A percentile compares a stretch with the other conserved stretches of the same genome.
Conservation (phyloP, 1,139 yeast genomes). For the Lodderomyces oxycetoniae region DNA sequence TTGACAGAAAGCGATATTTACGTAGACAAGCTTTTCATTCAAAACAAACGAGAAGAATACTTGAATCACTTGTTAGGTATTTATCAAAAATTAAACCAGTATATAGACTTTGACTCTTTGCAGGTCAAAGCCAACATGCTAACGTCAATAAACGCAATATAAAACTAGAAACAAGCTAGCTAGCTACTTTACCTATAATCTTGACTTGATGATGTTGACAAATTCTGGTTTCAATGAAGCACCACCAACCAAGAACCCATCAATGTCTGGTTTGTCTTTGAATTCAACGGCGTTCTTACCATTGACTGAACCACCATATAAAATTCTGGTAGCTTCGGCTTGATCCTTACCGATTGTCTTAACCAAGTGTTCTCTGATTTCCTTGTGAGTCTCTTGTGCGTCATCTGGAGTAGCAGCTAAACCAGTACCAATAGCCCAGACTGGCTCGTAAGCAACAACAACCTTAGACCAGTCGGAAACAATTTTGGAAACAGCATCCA, state of each 20-base stretch:
- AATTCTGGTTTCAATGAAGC: constrained; percentile 98
- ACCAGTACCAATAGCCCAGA: constrained; percentile 99
- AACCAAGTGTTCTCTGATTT: constrained; percentile 78
- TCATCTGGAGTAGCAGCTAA: constrained; percentile 98
- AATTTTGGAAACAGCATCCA: constrained; percentile 79
- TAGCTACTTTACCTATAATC: constrained; percentile 52
- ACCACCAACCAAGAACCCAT: constrained; percentile 99
- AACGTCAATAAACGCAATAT: constrained; percentile 8
- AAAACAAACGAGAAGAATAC: constrained; percentile 10
- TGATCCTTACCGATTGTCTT: constrained; percentile 71
- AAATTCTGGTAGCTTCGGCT: constrained; percentile 79
- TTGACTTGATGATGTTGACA: constrained; percentile 88
- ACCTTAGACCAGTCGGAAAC: constrained; percentile 88
- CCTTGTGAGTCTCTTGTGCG: constrained; percentile 91
- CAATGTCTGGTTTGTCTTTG: constrained; percentile 90
- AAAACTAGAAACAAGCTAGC: no score
- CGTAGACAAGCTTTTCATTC: constrained; percentile 24
- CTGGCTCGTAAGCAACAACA: constrained; percentile 98
- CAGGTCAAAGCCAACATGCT: constrained; percentile 13
- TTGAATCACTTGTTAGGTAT: constrained; percentile 12
- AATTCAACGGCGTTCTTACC: constrained; percentile 90
- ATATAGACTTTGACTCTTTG: constrained; percentile 5
- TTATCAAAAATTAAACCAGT: constrained; percentile 12
- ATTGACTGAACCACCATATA: constrained; percentile 98
- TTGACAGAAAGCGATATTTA: constrained; percentile 38